Base-by-base conservation (phyloP, 768 basidiomycete genomes). In the Naematelia encephala region DNA sequence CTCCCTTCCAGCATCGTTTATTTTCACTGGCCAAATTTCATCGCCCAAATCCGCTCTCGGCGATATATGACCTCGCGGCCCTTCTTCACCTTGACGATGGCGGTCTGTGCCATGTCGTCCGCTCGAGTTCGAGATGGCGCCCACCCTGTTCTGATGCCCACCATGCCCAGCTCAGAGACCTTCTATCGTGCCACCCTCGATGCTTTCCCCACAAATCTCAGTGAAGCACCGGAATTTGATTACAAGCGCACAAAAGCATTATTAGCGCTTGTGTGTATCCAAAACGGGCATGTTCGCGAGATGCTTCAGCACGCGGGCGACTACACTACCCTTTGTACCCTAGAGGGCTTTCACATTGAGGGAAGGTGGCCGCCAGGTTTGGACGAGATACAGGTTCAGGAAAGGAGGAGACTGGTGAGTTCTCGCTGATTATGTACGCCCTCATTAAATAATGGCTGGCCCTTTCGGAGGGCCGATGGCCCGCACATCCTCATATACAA, bases 401-500 rank as follows among this genome's bases (percentile, higher is more conserved):
- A 74, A 48, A 26, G 72, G 34, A 39, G 72, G 23, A 53, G 72
- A 59, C 49, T 74, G 54, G 72, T 73, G 57, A 57, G 69, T 54
- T n/a, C n/a, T n/a, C n/a, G n/a, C n/a, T n/a, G n/a, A n/a, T n/a
- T n/a, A n/a, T n/a, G n/a, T n/a, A n/a, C n/a, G n/a, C n/a, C n/a
- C n/a, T n/a, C n/a, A n/a, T n/a, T n/a, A n/a, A n/a, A n/a, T n/a
- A n/a, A n/a, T n/a, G n/a, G n/a, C n/a, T n/a, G n/a, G n/a, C n/a
- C n/a, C n/a, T n/a, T n/a, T n/a, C n/a, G n/a, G n/a, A n/a, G n/a
- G n/a, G n/a, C n/a, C n/a, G n/a, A n/a, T n/a, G n/a, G n/a, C n/a
- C n/a, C n/a, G n/a, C n/a, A n/a, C n/a, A n/a, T n/a, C n/a, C n/a
- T n/a, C n/a, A n/a, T n/a, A n/a, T n/a, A n/a, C n/a, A n/a, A n/a